A percentile compares a stretch with the other conserved stretches of the same genome.
Conservation (phyloP, 2,329 filamentous ascomycete genomes). For the Penicillium sclerotiorum region DNA sequence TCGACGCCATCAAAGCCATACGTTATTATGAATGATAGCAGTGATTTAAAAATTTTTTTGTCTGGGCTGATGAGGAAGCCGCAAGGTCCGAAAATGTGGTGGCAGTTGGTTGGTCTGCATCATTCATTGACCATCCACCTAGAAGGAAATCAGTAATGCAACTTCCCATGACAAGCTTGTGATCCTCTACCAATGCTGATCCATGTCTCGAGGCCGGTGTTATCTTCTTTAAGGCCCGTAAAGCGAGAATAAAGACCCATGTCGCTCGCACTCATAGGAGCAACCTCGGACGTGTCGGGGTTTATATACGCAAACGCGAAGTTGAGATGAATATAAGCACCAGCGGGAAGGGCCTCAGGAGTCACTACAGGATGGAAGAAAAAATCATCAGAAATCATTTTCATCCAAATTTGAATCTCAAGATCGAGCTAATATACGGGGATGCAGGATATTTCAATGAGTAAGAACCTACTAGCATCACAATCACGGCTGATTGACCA, state of each 20-base stretch:
- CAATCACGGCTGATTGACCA: slow-evolving; percentile 30
- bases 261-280: not conserved
- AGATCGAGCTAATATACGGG: not conserved
- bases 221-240: not conserved
- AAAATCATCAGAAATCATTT: too few relatives aligned
- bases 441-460: not conserved
- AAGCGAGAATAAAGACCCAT: not conserved
- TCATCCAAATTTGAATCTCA: not conserved
- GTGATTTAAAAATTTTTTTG: too few relatives aligned
- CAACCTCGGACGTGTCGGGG: not conserved
- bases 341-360: not conserved
- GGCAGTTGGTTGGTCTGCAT: too few relatives aligned
- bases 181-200: not conserved
- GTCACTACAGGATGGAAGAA: not conserved
- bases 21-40: too few relatives aligned
- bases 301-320: not conserved
- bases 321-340: not conserved
- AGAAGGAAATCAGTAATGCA: too few relatives aligned
- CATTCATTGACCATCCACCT: too few relatives aligned
- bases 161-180: too few relatives aligned
- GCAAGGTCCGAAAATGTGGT: too few relatives aligned
- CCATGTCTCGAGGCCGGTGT: not conserved
- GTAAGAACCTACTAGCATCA: slow-evolving; percentile 4
- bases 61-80: too few relatives aligned
- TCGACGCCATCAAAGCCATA: too few relatives aligned